Conservation (phyloP, 2,329 filamentous ascomycete species). For the Trichoderma koningii region DNA sequence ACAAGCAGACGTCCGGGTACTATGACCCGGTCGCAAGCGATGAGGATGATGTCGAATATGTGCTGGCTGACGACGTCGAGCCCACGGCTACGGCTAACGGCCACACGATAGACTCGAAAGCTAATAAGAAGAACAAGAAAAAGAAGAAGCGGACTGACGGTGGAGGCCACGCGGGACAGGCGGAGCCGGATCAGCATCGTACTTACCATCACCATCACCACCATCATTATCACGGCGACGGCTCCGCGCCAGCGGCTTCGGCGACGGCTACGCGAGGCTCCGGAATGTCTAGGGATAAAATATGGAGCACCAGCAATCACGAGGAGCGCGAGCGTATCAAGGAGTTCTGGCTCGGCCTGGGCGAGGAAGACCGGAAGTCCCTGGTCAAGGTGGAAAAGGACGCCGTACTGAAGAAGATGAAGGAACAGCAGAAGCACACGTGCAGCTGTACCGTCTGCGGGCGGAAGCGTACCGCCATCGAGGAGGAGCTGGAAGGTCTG, state of each 20-base stretch:
- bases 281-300: constrained; percentile 73
- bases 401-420: constrained; percentile 97
- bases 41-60: constrained; percentile 52
- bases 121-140: constrained; percentile 66
- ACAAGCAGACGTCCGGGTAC: constrained; percentile 39
- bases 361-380: constrained; percentile 91
- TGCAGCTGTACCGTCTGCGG: constrained; percentile 98
- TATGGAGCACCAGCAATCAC: constrained; percentile 94
- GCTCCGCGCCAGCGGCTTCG: constrained; percentile 35
- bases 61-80: constrained; percentile 36
- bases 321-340: constrained; percentile 97
- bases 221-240: background rate
- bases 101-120: constrained; percentile 42
- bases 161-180: constrained; percentile 30
- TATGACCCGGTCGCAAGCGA: constrained; percentile 60
- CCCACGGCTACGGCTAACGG: constrained; percentile 41
- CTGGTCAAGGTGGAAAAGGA: constrained; percentile 98
- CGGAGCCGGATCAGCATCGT: background rate
- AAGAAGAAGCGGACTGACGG: constrained; percentile 63
- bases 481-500: constrained; percentile 94
- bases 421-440: constrained; percentile 98
- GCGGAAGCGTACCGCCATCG: constrained; percentile 92
- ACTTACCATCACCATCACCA: constrained; percentile 3
- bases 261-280: constrained; percentile 37
- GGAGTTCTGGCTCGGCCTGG: constrained; percentile 94